Percentiles rank a stretch among this genome's conserved stretches.
phyloP scores from a whole-genome alignment of 192 early-diverging fungal genomes.

The Phlyctochytrium arcticum region DNA sequence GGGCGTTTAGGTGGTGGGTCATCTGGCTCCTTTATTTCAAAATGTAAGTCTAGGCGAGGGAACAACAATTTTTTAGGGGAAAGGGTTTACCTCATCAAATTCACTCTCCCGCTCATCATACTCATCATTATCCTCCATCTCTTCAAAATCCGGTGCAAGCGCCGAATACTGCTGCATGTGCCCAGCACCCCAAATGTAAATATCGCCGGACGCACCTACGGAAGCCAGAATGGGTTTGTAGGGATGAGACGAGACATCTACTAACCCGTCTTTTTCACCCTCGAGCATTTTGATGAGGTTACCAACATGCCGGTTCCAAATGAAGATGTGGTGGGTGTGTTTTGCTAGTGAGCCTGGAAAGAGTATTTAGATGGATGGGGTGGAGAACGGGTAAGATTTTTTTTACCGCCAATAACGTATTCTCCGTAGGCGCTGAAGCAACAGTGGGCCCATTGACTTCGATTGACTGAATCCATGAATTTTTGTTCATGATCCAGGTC shows the following conservation, averaged over 20 bases:
- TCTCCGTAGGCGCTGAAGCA: constrained; percentile 86
- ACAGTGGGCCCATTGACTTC: constrained; percentile 82
- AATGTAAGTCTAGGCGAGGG: neutral
- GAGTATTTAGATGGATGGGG: neutral
- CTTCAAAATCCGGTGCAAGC: constrained; percentile 87
- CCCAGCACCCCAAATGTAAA: constrained; percentile 83
- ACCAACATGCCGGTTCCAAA: constrained; percentile 83
- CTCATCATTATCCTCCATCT: constrained; percentile 92
- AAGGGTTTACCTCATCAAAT: constrained; percentile 69
- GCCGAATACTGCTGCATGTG: constrained; percentile 88
- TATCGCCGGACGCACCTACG: constrained; percentile 71
- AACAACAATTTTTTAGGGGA: neutral
- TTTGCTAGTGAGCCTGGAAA: constrained; percentile 33
- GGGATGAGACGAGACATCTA: constrained; percentile 87
- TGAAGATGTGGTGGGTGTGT: constrained; percentile 90
- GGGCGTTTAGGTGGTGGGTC: neutral
- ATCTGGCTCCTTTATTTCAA: neutral
- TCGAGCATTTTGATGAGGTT: constrained; percentile 88
- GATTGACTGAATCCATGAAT: constrained; percentile 88
- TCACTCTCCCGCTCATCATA: constrained; percentile 91
- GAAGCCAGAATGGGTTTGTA: constrained; percentile 77
- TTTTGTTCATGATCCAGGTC: constrained; percentile 49
- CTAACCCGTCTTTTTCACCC: constrained; percentile 70
- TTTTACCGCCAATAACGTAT: constrained; percentile 78
- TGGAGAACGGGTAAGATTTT: neutral